Conservation (phyloP, 345 rosid genomes). For the Aquilaria yunnanensis region DNA sequence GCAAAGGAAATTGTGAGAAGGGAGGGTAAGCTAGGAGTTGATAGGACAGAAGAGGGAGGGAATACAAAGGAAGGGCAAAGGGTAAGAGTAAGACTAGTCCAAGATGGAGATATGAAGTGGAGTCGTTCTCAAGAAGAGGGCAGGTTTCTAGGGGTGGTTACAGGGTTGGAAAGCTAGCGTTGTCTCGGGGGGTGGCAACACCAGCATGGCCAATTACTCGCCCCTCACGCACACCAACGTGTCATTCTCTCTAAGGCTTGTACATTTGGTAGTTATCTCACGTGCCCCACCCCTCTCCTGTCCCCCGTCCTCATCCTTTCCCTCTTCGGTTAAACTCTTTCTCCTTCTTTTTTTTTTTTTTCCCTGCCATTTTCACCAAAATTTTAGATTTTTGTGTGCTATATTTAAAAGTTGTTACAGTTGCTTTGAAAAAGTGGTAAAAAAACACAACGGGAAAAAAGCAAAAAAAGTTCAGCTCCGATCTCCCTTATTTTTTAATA, state of each 20-base stretch:
- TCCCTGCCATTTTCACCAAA: neutral
- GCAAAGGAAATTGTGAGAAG: neutral
- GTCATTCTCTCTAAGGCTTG: conserved; percentile 15
- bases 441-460: too few species aligned
- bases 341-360: neutral
- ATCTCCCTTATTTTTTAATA: too few species aligned
- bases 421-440: too few species aligned
- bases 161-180: conserved; percentile 25
- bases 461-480: too few species aligned
- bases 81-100: neutral
- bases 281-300: conserved; percentile 8
- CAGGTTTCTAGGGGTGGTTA: conserved; percentile 18
- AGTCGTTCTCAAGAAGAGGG: conserved; percentile 17
- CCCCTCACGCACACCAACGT: conserved; percentile 13
- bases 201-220: conserved; percentile 17
- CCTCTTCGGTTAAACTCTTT: too few species aligned
- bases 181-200: conserved; percentile 21
- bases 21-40: too few species aligned
- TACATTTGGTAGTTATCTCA: conserved; percentile 1
- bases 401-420: too few species aligned
- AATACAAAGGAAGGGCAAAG: too few species aligned
- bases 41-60: too few species aligned
- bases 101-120: neutral
- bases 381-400: too few species aligned
- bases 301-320: neutral